A percentile compares a stretch with the other conserved stretches of the same genome.
Conservation (phyloP, 306 rosid species). For the Macrotyloma uniflorum region DNA sequence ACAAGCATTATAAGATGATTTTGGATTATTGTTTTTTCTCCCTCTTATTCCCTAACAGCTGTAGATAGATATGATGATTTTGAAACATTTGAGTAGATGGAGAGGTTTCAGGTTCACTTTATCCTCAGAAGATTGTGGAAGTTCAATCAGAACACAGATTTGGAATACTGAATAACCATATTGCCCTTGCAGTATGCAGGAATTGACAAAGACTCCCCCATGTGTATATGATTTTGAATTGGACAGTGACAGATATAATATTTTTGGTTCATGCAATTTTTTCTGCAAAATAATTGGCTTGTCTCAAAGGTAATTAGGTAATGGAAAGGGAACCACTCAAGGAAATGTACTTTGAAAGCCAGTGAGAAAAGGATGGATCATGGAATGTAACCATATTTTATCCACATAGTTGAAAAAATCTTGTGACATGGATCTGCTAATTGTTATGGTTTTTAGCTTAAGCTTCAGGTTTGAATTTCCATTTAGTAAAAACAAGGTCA, state of each 20-base stretch:
- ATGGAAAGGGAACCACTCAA: constrained; percentile 48
- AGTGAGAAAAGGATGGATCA: constrained; percentile 42
- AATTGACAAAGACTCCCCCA: constrained; percentile 48
- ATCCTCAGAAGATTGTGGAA: constrained; percentile 27
- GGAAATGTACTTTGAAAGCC: constrained; percentile 43
- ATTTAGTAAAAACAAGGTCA: constrained; percentile 9
- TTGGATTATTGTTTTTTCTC: background rate
- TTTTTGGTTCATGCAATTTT: constrained; percentile 24
- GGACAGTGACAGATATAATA: constrained; percentile 45
- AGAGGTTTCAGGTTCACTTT: constrained; percentile 61
- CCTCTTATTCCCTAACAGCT: constrained; percentile 46
- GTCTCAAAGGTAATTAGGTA: constrained; percentile 56
- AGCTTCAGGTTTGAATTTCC: background rate
- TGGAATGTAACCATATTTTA: constrained; percentile 24
- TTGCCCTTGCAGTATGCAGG: constrained; percentile 39
- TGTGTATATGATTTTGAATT: constrained; percentile 39
- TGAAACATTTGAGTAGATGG: constrained; percentile 75
- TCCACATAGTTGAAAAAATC: constrained; percentile 27
- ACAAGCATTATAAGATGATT: constrained; percentile 47
- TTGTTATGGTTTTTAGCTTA: background rate
- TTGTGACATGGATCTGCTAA: constrained; percentile 18
- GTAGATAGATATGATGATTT: constrained; percentile 45
- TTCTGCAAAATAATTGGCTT: constrained; percentile 29
- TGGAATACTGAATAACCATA: constrained; percentile 37
- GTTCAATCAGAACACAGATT: constrained; percentile 42